Evolutionary conservation across 345 rosid species (phyloP).

Genomic region (Syzygium oleosum): DNA sequence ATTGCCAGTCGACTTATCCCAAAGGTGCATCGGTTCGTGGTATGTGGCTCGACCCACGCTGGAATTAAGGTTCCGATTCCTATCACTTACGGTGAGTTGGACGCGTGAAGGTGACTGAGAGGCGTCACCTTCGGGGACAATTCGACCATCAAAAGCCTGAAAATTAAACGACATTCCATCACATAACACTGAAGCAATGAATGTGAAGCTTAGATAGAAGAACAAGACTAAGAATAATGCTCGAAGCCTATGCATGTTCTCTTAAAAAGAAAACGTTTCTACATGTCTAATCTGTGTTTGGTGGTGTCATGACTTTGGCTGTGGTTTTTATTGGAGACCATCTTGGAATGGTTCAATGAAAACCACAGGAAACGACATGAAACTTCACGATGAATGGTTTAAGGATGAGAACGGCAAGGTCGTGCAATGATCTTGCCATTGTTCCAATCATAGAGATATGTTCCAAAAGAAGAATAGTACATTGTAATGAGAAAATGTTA

Average conservation of each 20-base stretch:
- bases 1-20: neutral
- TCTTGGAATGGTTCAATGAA: neutral
- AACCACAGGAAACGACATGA: neutral
- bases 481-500: neutral
- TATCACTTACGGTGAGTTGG: neutral
- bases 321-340: neutral
- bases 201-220: neutral
- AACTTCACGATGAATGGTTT: neutral
- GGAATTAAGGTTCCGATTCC: neutral
- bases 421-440: neutral
- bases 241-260: neutral
- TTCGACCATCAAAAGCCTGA: neutral
- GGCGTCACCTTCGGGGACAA: neutral
- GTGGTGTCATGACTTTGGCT: neutral
- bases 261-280: neutral
- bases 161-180: neutral
- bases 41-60: conserved; percentile 1
- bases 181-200: neutral
- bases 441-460: neutral
- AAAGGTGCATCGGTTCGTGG: neutral
- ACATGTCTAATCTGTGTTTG: neutral
- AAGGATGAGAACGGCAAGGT: neutral
- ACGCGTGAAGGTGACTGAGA: neutral
- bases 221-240: neutral
- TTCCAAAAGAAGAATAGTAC: neutral